Base-by-base conservation (phyloP, 2,329 filamentous ascomycete genomes). In the Thermomyces lanuginosus region DNA sequence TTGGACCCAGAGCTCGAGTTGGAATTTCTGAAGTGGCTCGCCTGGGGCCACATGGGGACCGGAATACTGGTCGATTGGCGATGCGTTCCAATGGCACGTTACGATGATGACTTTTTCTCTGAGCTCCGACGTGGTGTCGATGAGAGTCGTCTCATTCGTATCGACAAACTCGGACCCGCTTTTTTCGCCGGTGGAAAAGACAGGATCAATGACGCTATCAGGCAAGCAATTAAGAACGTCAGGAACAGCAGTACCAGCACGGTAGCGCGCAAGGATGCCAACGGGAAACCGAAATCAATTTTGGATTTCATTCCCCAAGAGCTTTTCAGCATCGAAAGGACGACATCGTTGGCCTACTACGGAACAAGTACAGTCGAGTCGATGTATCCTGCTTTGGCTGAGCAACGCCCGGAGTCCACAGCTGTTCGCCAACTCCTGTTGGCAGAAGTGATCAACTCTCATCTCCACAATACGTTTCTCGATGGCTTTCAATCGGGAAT, bases 41-140 rank as follows among this genome's bases (percentile, higher is more conserved):
- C 86, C 0, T 98, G 86, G 84, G 81, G 81, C 28, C 74, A 76
- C 33, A 89, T 92, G 80, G 76, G 76, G 8, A 76, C 74, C 10
- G 89, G 89, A 1, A 56, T 95, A 18, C 62, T 95, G 24, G 66
- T 76, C 9, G 74, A 86, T 46, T 76, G 76, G 53, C 65, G 77
- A n/a, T 65, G 82, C 14, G 64, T 92, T 27, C 89, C 89, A 3
- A 92, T 93, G 78, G 79, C 69, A 0, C 49, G 69, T 10, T 69
- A 72, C 38, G 70, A 84, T 33, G 80, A 92, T 43, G 51, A 67
- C 2, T 61, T 86, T 31, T 57, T 95, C 21, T 53, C 63, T 1
- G 80, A 73, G 39, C 60, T 95, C 31, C 72, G 84, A 27, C 66
- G 75, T 19, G 82, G 79, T 18, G 68, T 82, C 33, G 86, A 76